Conservation (phyloP, 2,329 filamentous ascomycete genomes). For the Hypoxylon sp. region DNA sequence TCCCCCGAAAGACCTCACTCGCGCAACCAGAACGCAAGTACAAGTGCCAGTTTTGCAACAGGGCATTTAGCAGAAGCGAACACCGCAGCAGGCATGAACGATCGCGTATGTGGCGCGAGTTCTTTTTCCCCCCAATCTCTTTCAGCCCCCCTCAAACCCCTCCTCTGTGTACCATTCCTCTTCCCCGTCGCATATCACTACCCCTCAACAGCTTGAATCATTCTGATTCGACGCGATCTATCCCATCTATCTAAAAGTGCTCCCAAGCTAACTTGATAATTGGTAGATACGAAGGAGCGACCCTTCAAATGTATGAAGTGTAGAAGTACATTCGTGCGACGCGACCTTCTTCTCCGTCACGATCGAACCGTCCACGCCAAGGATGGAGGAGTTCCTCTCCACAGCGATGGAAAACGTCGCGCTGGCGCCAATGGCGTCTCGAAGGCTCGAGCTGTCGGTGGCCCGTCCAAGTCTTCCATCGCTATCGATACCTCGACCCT, state of each 20-base stretch:
- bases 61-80: conserved; percentile 97
- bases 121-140: conserved; percentile 34
- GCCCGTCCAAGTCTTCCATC: conserved; percentile 82
- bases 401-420: conserved; percentile 93
- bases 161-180: conserved; percentile 43
- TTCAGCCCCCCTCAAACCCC: conserved; percentile 46
- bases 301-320: conserved; percentile 99
- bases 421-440: conserved; percentile 65
- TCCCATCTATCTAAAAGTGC: conserved; percentile 15
- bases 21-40: conserved; percentile 94
- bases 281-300: conserved; percentile 93
- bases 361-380: conserved; percentile 99
- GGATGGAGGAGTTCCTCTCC: conserved; percentile 92
- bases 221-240: conserved; percentile 26
- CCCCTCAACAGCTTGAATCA: conserved; percentile 33
- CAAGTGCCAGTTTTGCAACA: conserved; percentile 98
- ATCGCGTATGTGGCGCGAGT: conserved; percentile 82
- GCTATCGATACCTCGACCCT: conserved; percentile 87
- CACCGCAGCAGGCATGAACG: conserved; percentile 97
- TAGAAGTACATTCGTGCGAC: conserved; percentile 96
- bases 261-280: conserved; percentile 50
- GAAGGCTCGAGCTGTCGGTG: conserved; percentile 75
- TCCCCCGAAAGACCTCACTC: conserved; percentile 80
- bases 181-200: conserved; percentile 33
- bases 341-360: conserved; percentile 95